Evolutionary conservation across 306 rosid species (phyloP).

Genomic region (Pyrus communis): DNA sequence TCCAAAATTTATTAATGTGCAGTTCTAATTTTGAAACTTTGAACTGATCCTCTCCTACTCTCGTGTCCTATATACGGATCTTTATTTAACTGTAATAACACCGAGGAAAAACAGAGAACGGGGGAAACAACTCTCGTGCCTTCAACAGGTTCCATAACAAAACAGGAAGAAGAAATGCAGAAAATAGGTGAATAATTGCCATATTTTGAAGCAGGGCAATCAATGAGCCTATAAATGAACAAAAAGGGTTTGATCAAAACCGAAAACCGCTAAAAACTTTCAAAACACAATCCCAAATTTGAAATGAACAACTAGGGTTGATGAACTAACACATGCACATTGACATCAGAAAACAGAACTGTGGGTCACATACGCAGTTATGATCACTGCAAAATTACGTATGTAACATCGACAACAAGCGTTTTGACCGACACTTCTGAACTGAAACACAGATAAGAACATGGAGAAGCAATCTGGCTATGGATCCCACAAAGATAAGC

Average conservation of each 20-base stretch:
- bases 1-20: not conserved
- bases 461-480: slow-evolving; percentile 14
- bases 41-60: too few species aligned
- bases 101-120: too few species aligned
- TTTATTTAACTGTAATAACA: too few species aligned
- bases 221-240: not conserved
- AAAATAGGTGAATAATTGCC: not conserved
- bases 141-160: not conserved
- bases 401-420: not conserved
- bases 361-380: not conserved
- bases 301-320: not conserved
- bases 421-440: not conserved
- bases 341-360: not conserved
- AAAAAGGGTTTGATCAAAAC: not conserved
- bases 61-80: too few species aligned
- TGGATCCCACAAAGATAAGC: slow-evolving; percentile 67
- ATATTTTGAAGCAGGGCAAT: not conserved
- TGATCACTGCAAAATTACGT: not conserved
- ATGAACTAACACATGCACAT: slow-evolving; percentile 14
- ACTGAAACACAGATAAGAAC: not conserved
- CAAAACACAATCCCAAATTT: slow-evolving; percentile 8
- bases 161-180: not conserved
- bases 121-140: too few species aligned
- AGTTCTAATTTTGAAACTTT: not conserved
- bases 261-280: slow-evolving; percentile 18